A percentile compares a stretch with the other conserved stretches of the same genome.
Conservation (phyloP, 2,329 filamentous ascomycete genomes). For the Chalaropsis thielavioides region DNA sequence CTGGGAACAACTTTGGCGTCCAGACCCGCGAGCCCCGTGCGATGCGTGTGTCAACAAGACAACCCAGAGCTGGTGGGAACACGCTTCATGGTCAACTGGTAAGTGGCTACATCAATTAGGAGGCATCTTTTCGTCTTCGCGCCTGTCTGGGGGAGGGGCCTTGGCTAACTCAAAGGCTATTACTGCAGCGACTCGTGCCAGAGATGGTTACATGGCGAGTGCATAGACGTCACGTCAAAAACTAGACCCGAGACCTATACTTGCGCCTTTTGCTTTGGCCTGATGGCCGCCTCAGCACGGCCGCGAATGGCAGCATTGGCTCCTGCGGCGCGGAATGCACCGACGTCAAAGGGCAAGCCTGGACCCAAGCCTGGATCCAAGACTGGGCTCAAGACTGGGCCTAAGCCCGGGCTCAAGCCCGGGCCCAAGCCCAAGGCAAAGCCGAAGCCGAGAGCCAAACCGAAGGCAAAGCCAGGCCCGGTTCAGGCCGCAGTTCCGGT, state of each 20-base stretch:
- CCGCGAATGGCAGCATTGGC: slow-evolving; percentile 27
- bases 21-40: slow-evolving; percentile 24
- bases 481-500: not conserved
- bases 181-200: slow-evolving; percentile 45
- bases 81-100: slow-evolving; percentile 51
- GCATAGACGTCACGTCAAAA: slow-evolving; percentile 43
- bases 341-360: not conserved
- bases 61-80: slow-evolving; percentile 29
- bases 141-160: too few relatives aligned
- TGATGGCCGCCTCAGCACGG: slow-evolving; percentile 35
- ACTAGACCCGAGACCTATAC: slow-evolving; percentile 48
- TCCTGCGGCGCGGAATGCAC: slow-evolving; percentile 21
- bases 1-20: slow-evolving; percentile 20
- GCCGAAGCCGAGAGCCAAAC: not conserved
- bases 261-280: slow-evolving; percentile 46
- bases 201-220: slow-evolving; percentile 49
- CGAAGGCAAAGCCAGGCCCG: not conserved
- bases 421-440: not conserved
- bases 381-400: not conserved
- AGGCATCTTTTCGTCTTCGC: too few relatives aligned
- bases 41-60: slow-evolving; percentile 42
- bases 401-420: not conserved
- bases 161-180: slow-evolving; percentile 5
- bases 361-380: not conserved
- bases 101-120: slow-evolving; percentile 22